Base-by-base conservation (phyloP, 371 early-diverging fungal species). In the Dinochytrium kinnereticum region DNA sequence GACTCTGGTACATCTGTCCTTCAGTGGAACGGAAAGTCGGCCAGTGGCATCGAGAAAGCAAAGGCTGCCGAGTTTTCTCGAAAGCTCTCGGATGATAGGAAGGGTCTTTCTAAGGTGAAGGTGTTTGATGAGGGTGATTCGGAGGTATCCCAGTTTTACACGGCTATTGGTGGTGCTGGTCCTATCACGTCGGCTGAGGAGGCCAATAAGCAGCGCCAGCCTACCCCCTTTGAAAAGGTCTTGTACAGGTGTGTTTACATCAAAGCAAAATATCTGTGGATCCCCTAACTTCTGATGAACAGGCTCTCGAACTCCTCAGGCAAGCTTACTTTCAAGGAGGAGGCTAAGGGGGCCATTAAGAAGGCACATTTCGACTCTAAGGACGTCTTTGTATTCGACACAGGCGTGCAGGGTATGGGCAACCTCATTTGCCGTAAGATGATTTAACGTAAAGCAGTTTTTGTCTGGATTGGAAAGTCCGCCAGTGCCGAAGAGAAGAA, bases 11-110 rank as follows among this genome's bases (percentile, higher is more conserved):
- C 87, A 57, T 81, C 79, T 34, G 77, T 95, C 59, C 87, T 87
- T 76, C 92, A 91, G 77, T 93, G 92, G 91, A 93, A 94, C 71
- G 94, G 95, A 21, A 71, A 72, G 26, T 70, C 86, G 7, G 78
- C 89, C 38, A 86, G 83, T n/a, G 91, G 91, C 13, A 78, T 89
- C 39, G 94, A 94, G 73, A 87, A 83, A 74, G 86, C 87, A 51
- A 92, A 91, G 74, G 93, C 93, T 30, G 92, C 92, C 15, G 90
- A 92, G 75, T 90, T 85, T 64, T 83, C 87, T 34, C 69, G 89
- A 30, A 84, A 87, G 30, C 76, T 93, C 19, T 86, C 85, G 19
- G 87, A 87, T 50, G 90, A 91, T 30, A 84, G 93, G 51, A 80
- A 83, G 59, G 90, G 90, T 59, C 80, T 75, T 24, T 90, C 90